Base-by-base conservation (phyloP, 192 early-diverging fungal species). In the Oehlia diaphana region DNA sequence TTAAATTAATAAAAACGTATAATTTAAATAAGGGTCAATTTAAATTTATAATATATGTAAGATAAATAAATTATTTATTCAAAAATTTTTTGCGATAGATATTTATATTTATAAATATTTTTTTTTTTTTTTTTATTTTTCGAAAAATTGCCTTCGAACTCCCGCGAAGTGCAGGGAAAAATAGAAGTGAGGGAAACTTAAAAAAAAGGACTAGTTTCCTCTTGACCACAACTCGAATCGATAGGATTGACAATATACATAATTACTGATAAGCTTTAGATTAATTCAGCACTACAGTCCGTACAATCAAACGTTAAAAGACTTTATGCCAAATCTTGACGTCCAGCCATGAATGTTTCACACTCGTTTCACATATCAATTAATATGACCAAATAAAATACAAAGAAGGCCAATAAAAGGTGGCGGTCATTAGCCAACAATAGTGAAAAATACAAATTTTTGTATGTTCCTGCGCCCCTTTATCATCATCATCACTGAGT, bases 381-480 rank as follows among this genome's bases (percentile, higher is more conserved):
- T 26, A 70, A 70, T 70, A 39, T 70, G 35, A 44, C 68, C 5
- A 70, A 44, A 70, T 70, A 44, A 70, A 70, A 28, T 70, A 70
- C 35, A 70, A 70, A 70, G 68, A 70, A 26, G 42, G 42, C 62
- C 62, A 63, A 19, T 23, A 19, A 63, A 63, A n/a, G 64, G n/a
- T 16, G 68, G 31, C 67, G 37, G 33, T 16, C 37, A 39, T 31
- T 66, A 31, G 28, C 23, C 31, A 6, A 66, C 65, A 66, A 66
- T 66, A 66, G 65, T 33, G 31, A 66, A 28, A 66, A 66, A 33
- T 58, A 58, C 42, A 44, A 44, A 44, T 44, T 44, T 44, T 44
- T 44, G 42, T 44, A 44, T 44, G 42, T 44, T 58, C 3, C 53
- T 58, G 53, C 53, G 53, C 53, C 53, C 53, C 53, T 58, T 58